Percentiles rank a stretch among this genome's conserved stretches.
Conservation (phyloP, 805 yeast species). For the Middelhovenomyces tepae region DNA sequence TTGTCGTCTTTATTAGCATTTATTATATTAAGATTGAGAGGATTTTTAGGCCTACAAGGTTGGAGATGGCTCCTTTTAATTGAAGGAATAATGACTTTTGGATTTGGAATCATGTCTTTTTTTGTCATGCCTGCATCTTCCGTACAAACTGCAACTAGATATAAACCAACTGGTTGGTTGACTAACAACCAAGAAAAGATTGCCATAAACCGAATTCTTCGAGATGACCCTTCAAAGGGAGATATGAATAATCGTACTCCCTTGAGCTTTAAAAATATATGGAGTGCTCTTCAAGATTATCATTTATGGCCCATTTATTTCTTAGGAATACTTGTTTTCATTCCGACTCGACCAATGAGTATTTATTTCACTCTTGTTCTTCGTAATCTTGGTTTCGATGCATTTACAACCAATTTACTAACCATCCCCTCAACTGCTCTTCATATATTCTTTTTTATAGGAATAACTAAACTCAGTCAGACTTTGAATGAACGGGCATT, state of each 20-base stretch:
- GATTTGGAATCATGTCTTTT: slow-evolving; percentile 41
- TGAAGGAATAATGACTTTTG: slow-evolving; percentile 51
- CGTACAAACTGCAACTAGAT: slow-evolving; percentile 43
- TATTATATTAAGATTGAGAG: slow-evolving; percentile 46
- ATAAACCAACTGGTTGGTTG: slow-evolving; percentile 44
- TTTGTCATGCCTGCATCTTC: slow-evolving; percentile 49
- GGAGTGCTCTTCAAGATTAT: slow-evolving; percentile 37
- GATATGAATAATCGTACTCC: slow-evolving; percentile 57
- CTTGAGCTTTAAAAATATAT: slow-evolving; percentile 34
- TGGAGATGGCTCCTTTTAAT: slow-evolving; percentile 63
- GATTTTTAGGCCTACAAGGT: slow-evolving; percentile 36
- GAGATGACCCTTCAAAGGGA: slow-evolving; percentile 59
- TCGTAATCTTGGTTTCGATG: slow-evolving; percentile 40
- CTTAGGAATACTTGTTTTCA: slow-evolving; percentile 37
- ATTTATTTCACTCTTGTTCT: slow-evolving; percentile 43
- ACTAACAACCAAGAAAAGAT: slow-evolving; percentile 48
- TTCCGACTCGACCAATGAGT: slow-evolving; percentile 31
- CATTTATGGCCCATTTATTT: slow-evolving; percentile 51
- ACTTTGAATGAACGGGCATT: slow-evolving; percentile 23
- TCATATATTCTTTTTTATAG: slow-evolving; percentile 19
- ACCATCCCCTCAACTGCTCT: slow-evolving; percentile 27
- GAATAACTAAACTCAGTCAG: slow-evolving; percentile 20
- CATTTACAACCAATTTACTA: slow-evolving; percentile 43
- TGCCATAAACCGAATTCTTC: slow-evolving; percentile 47
- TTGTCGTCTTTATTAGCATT: slow-evolving; percentile 41